These are phyloP conservation scores for Pichia paraexigua DNA, from an alignment of 805 yeast genomes.

Conservation along the genomic window DNA sequence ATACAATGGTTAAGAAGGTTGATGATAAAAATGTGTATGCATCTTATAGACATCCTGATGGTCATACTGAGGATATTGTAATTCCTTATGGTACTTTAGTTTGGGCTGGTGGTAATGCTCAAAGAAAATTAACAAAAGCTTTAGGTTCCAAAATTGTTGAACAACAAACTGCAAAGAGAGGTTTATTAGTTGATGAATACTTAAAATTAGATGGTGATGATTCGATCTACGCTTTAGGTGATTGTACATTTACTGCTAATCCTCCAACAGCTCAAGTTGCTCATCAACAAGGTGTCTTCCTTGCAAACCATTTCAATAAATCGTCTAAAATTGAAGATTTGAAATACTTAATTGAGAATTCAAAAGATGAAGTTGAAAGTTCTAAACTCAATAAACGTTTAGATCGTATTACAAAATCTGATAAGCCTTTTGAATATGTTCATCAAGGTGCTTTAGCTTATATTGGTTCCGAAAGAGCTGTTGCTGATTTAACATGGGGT, in stretches of 20 bases:
- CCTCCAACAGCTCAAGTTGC: constrained; percentile 99
- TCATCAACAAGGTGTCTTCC: constrained; percentile 82
- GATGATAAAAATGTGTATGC: constrained; percentile 65
- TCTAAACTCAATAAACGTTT: constrained; percentile 33
- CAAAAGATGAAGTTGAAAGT: constrained; percentile 32
- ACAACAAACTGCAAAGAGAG: constrained; percentile 83
- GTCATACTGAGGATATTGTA: constrained; percentile 45
- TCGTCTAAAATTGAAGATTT: constrained; percentile 54
- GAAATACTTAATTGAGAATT: constrained; percentile 35
- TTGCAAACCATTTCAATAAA: constrained; percentile 64
- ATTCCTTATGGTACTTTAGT: constrained; percentile 89
- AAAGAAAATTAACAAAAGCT: constrained; percentile 64
- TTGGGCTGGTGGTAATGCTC: constrained; percentile 98
- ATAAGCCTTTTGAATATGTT: constrained; percentile 62
- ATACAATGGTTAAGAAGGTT: constrained; percentile 85
- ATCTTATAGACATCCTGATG: constrained; percentile 57
- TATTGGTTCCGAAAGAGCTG: constrained; percentile 88
- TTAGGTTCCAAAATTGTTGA: constrained; percentile 63
- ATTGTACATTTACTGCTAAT: constrained; percentile 83
- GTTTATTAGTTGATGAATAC: constrained; percentile 77
- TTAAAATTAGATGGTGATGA: constrained; percentile 79
- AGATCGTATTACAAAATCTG: constrained; percentile 32
- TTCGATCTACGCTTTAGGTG: constrained; percentile 81
- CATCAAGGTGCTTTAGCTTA: constrained; percentile 94
- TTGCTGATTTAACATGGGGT: constrained; percentile 80